phyloP scores from a whole-genome alignment of 2,329 filamentous ascomycete genomes.

The Fusarium anthophilum region DNA sequence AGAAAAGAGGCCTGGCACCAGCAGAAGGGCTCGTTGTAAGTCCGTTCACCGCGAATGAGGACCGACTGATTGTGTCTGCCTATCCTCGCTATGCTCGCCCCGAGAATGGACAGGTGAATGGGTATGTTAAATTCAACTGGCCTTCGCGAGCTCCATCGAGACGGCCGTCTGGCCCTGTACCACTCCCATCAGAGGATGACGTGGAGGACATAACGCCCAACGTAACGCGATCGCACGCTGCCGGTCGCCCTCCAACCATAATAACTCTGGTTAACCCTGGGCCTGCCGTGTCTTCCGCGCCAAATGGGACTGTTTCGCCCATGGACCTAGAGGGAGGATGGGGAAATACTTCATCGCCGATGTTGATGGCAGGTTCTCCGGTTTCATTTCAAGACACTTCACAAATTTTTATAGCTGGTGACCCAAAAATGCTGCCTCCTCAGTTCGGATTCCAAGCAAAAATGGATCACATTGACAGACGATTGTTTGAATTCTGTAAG shows the following conservation, averaged over 20 bases:
- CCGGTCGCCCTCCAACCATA: constrained; percentile 11
- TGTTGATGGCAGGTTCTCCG: constrained; percentile 3
- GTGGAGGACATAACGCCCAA: constrained; percentile 29
- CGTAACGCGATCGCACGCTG: constrained; percentile 2
- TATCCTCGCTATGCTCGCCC: constrained; percentile 45
- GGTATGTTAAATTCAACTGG: constrained; percentile 53
- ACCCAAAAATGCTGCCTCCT: constrained; percentile 41
- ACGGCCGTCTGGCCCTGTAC: constrained; percentile 18
- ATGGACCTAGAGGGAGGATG: constrained; percentile 9
- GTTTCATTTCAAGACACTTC: constrained; percentile 10
- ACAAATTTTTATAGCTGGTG: constrained; percentile 18
- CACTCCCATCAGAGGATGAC: constrained; percentile 7
- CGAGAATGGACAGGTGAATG: constrained; percentile 48
- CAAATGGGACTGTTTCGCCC: constrained; percentile 10
- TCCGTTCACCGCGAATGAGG: constrained; percentile 47
- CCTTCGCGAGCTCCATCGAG: constrained; percentile 34
- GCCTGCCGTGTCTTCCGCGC: not conserved
- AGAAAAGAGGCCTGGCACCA: constrained; percentile 5
- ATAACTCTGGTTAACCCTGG: constrained; percentile 9
- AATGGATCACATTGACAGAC: constrained; percentile 48
- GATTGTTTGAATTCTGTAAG: constrained; percentile 50
- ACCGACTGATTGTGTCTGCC: constrained; percentile 39
- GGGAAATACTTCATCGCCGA: constrained; percentile 15
- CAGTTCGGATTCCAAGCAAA: constrained; percentile 46
- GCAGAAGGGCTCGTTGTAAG: constrained; percentile 35